Conservation (phyloP, 179 eudicot genomes). For the Beta macrorhiza region DNA sequence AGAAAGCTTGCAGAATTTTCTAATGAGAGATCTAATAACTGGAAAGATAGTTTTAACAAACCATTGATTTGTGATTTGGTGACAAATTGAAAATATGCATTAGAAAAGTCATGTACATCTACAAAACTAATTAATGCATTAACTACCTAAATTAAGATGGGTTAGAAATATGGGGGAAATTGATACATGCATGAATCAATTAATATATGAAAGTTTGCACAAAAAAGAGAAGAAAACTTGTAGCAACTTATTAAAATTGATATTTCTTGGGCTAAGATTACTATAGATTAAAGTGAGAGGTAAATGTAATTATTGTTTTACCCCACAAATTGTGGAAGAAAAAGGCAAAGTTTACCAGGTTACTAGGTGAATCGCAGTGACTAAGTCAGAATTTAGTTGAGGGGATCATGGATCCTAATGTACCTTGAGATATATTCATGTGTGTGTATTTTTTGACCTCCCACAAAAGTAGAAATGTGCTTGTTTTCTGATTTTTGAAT, state of each 20-base stretch:
- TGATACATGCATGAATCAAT: neutral
- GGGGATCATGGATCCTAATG: neutral
- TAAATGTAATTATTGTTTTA: no score
- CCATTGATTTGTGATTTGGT: neutral
- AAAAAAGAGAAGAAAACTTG: neutral
- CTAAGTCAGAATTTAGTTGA: neutral
- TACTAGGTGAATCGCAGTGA: neutral
- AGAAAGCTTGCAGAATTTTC: neutral
- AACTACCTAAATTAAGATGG: neutral
- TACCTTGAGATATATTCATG: neutral
- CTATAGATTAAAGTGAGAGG: neutral
- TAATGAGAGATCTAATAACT: neutral
- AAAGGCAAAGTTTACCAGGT: neutral
- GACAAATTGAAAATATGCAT: neutral
- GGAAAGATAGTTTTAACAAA: conserved; percentile 9
- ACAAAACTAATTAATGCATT: neutral
- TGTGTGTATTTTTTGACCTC: neutral
- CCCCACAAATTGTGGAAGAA: conserved; percentile 3
- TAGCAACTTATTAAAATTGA: neutral
- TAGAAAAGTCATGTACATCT: neutral
- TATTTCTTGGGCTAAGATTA: neutral
- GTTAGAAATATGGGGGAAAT: neutral
- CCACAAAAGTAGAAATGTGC: no score
- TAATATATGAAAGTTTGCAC: neutral
- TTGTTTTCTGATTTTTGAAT: no score